These are phyloP conservation scores for Nymphaea thermarum DNA, from an alignment of 164 flowering plant genomes.

Conservation along the genomic window DNA sequence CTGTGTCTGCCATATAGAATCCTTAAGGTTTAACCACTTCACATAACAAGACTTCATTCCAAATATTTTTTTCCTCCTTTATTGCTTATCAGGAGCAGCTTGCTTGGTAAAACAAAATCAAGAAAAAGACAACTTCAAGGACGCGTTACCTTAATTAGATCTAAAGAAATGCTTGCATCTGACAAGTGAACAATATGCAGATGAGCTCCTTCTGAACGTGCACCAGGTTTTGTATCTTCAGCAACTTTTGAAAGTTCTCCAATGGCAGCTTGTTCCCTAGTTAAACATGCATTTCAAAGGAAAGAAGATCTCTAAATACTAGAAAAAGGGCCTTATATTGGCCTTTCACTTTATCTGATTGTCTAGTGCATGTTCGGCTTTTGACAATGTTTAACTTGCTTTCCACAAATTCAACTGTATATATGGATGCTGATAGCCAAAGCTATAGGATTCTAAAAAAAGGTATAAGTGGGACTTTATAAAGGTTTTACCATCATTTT, in stretches of 20 bases:
- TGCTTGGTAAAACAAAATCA: too few relatives aligned
- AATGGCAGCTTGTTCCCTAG: slow-evolving; percentile 93
- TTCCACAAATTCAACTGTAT: too few relatives aligned
- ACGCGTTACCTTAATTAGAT: slow-evolving; percentile 60
- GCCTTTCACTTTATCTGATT: too few relatives aligned
- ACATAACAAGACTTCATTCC: too few relatives aligned
- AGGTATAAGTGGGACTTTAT: too few relatives aligned
- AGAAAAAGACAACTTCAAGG: background rate
- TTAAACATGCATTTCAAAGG: background rate
- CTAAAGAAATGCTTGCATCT: slow-evolving; percentile 69
- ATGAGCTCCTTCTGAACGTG: slow-evolving; percentile 83
- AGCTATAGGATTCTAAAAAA: too few relatives aligned
- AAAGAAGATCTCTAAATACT: background rate
- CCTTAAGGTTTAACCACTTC: too few relatives aligned
- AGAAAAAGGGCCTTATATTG: background rate
- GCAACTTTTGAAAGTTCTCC: slow-evolving; percentile 55
- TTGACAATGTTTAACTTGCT: too few relatives aligned
- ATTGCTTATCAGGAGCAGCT: background rate
- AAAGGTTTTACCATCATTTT: too few relatives aligned
- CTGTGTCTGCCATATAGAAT: too few relatives aligned
- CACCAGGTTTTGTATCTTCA: slow-evolving; percentile 56
- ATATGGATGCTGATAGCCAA: too few relatives aligned
- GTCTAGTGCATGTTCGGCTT: too few relatives aligned
- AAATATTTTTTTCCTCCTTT: background rate
- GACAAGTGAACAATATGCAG: slow-evolving; percentile 95